Base-by-base conservation (phyloP, 768 basidiomycete genomes). In the Arthromyces matolae region DNA sequence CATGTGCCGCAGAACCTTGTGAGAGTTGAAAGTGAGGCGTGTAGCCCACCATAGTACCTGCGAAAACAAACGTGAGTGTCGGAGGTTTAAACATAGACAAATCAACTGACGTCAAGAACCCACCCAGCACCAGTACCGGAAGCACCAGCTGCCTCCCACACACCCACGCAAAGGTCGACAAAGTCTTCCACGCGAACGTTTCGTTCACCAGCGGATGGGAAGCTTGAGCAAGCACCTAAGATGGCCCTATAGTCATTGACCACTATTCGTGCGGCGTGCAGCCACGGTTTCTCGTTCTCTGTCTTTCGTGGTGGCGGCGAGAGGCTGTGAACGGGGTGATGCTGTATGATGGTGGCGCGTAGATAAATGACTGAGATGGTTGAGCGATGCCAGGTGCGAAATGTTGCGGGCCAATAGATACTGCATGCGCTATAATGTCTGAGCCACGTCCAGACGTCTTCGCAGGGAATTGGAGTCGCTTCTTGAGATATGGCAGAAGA, bases 31-130 rank as follows among this genome's bases (percentile, higher is more conserved):
- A 0, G 95, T 98, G 18, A 93, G 77, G 18, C 86, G 83, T 8
- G 92, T 93, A 1, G 92, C 87, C 92, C 92, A 93, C 88, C 92
- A 95, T 2, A 97, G 76, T 18, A 92, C 78, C 88, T 89, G 63
- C 27, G 33, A 42, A 6, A 20, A 16, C 22, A 31, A 51, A 41
- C 36, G 33, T 47, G 39, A 49, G 25, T 44, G 23, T 24, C 18
- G 24, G 20, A n/a, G 31, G 22, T 45, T n/a, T n/a, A 24, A 9
- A 16, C 19, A 38, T 39, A 50, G 31, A 40, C 22, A 35, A 51
- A 45, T 38, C n/a, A 12, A 80, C 85, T 55, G 52, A 89, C 88
- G 62, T 93, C 89, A 43, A 92, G 76, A 14, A 89, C 80, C 89
- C 87, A 90, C n/a, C 77, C 78, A 1, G 81, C 79, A 51, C 78